Evolutionary conservation across 345 rosid genomes (phyloP).

Genomic region (Citrus glauca): DNA sequence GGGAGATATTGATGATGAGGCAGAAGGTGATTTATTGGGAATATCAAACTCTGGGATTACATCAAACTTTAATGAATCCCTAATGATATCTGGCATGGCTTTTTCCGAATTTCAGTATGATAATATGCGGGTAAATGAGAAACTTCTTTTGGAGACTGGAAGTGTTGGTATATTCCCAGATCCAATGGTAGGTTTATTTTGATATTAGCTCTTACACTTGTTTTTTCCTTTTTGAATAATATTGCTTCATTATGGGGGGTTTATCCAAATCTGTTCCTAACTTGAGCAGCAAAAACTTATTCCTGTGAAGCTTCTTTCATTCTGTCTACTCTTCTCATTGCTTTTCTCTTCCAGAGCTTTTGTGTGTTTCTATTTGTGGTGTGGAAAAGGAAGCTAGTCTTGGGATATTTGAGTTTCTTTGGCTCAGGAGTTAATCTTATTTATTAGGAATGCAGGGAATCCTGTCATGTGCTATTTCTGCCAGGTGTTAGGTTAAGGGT

Average conservation of each 20-base stretch:
- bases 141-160: constrained; percentile 69
- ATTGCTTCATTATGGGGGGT: constrained; percentile 1
- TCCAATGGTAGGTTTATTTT: constrained; percentile 52
- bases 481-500: neutral
- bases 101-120: constrained; percentile 60
- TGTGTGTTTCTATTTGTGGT: neutral
- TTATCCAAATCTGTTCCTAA: neutral
- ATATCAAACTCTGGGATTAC: constrained; percentile 32
- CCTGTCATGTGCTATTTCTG: constrained; percentile 4
- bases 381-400: neutral
- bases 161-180: constrained; percentile 84
- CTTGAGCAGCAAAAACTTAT: neutral
- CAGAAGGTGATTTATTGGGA: constrained; percentile 40
- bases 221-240: neutral
- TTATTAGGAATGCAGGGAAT: constrained; percentile 9
- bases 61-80: constrained; percentile 36
- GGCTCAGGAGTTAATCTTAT: neutral
- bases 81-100: constrained; percentile 29
- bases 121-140: constrained; percentile 57
- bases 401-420: neutral
- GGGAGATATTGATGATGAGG: constrained; percentile 41
- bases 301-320: neutral
- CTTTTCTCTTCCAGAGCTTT: neutral
- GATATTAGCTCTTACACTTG: neutral
- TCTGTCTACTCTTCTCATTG: neutral